A percentile compares a stretch with the other conserved stretches of the same genome.
Evolutionary conservation across 164 flowering plant genomes (phyloP).

Genomic region (Stephania japonica): DNA sequence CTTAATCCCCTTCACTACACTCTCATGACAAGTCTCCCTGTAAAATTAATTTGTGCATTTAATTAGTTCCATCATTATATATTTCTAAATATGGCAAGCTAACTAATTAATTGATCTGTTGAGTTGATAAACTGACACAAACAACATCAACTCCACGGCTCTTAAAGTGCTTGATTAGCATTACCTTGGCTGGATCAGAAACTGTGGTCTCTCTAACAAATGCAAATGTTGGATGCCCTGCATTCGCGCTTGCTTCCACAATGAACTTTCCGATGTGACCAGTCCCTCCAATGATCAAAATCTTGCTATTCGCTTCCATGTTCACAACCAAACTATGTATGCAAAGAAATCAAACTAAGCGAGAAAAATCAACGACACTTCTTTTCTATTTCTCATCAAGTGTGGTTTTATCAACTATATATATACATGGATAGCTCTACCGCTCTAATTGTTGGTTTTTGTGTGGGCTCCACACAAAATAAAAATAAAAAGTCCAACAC

Average conservation of each 20-base stretch:
- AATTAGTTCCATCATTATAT: neutral
- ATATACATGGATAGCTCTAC: too few species aligned
- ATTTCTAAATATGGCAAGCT: neutral
- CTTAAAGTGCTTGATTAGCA: neutral
- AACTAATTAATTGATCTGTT: too few species aligned
- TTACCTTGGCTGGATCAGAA: conserved; percentile 1
- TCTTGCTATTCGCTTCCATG: neutral
- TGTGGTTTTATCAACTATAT: too few species aligned
- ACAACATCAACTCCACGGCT: conserved; percentile 1
- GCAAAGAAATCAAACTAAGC: too few species aligned
- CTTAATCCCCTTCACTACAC: conserved; percentile 55
- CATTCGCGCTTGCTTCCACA: conserved; percentile 7
- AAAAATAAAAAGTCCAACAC: too few species aligned
- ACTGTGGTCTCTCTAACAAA: conserved; percentile 10
- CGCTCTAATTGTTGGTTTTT: too few species aligned
- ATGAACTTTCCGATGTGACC: conserved; percentile 9
- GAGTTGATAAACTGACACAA: neutral
- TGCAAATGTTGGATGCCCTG: neutral
- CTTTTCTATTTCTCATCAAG: too few species aligned
- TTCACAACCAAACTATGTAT: neutral
- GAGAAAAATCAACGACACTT: too few species aligned
- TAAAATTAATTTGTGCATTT: neutral
- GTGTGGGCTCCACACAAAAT: too few species aligned
- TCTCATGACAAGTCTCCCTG: conserved; percentile 64
- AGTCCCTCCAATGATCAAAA: conserved; percentile 7